These are phyloP conservation scores for Fusarium veterinarium DNA, from an alignment of 2,329 filamentous ascomycete genomes.

Conservation along the genomic window DNA sequence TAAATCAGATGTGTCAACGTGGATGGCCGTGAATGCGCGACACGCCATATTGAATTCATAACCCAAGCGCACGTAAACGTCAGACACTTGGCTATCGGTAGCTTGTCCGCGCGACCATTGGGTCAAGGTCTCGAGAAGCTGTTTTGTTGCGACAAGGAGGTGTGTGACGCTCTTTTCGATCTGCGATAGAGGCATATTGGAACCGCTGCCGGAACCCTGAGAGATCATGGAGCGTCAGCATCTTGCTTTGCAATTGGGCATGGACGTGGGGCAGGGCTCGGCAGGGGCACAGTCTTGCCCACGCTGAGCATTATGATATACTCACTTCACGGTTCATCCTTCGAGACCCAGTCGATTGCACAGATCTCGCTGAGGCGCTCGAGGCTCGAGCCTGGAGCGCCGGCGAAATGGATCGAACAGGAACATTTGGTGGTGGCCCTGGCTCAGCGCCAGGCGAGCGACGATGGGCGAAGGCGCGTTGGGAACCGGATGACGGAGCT, in stretches of 20 bases:
- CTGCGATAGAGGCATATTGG: constrained; percentile 84
- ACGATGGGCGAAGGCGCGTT: constrained; percentile 65
- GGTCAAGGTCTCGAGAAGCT: constrained; percentile 95
- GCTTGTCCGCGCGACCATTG: constrained; percentile 96
- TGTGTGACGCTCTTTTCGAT: constrained; percentile 99
- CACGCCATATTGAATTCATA: constrained; percentile 99
- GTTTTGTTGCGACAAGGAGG: constrained; percentile 95
- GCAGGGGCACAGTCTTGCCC: constrained; percentile 31
- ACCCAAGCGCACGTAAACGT: constrained; percentile 95
- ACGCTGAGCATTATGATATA: constrained; percentile 7
- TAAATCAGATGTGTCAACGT: constrained; percentile 92
- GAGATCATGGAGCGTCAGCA: constrained; percentile 41
- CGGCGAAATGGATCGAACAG: constrained; percentile 70
- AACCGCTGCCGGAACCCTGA: constrained; percentile 66
- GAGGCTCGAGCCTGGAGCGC: constrained; percentile 72
- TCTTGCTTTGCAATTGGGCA: constrained; percentile 26
- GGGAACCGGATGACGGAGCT: constrained; percentile 52
- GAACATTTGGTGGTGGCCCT: constrained; percentile 67
- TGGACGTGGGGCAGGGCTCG: constrained; percentile 37
- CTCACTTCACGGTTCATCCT: constrained; percentile 52
- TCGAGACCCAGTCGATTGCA: constrained; percentile 51
- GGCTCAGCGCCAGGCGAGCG: constrained; percentile 73
- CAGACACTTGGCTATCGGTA: constrained; percentile 94
- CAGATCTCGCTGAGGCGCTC: constrained; percentile 74
- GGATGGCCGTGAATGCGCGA: constrained; percentile 94